Conservation (phyloP, 2,329 filamentous ascomycete species). For the Botrytis deweyae region DNA sequence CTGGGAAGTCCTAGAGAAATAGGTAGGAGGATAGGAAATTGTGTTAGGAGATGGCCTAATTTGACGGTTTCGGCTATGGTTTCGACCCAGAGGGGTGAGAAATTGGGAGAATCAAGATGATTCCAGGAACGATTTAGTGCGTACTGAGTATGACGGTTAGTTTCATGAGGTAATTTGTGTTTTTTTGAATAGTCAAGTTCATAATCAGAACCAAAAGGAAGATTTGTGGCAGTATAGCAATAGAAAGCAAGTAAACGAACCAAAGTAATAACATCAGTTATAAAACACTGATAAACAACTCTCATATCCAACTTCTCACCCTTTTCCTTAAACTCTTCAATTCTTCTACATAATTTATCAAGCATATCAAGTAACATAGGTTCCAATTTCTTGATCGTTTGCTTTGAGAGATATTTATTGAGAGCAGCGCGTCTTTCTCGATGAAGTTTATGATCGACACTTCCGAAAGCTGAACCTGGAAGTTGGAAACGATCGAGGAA, state of each 20-base stretch:
- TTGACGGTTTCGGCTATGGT: slow-evolving; percentile 24
- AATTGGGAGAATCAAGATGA: slow-evolving; percentile 30
- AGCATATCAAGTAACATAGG: slow-evolving; percentile 29
- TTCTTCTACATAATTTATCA: slow-evolving; percentile 28
- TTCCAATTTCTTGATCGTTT: slow-evolving; percentile 26
- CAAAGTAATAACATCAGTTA: slow-evolving; percentile 37
- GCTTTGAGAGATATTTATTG: slow-evolving; percentile 33
- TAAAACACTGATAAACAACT: slow-evolving; percentile 26
- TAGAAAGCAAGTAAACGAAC: neutral
- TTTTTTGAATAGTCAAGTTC: neutral
- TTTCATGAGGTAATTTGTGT: neutral
- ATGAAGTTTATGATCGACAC: slow-evolving; percentile 31
- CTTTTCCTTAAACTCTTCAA: slow-evolving; percentile 26
- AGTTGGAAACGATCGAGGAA: slow-evolving; percentile 21
- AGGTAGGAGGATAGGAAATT: neutral
- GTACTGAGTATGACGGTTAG: slow-evolving; percentile 25
- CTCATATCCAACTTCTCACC: slow-evolving; percentile 26
- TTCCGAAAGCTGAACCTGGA: slow-evolving; percentile 25
- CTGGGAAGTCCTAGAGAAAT: neutral
- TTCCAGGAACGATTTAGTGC: slow-evolving; percentile 33
- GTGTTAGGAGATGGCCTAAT: neutral
- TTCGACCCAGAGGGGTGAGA: slow-evolving; percentile 28
- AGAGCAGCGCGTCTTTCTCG: slow-evolving; percentile 29
- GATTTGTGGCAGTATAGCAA: too few relatives aligned
- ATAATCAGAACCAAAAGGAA: neutral